Conservation (phyloP, 805 yeast species). For the Candida wancherniae region DNA sequence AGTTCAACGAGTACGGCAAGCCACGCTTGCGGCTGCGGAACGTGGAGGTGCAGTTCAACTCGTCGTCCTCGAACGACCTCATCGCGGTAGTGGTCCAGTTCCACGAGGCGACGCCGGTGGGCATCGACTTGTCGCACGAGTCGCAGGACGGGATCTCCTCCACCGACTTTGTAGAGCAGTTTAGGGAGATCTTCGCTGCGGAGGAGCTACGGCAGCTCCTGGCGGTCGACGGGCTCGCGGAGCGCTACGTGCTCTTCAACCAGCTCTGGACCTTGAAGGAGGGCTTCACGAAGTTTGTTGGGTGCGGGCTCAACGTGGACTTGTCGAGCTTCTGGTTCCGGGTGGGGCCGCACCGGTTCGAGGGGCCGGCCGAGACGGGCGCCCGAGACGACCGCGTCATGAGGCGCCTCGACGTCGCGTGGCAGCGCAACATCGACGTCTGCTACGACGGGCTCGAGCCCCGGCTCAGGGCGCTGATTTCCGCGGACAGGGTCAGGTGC, state of each 20-base stretch:
- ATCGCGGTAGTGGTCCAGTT: conserved; percentile 43
- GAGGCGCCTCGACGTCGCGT: conserved; percentile 1
- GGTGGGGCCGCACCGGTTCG: conserved; percentile 2
- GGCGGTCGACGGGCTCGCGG: conserved; percentile 6
- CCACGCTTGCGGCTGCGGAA: conserved; percentile 35
- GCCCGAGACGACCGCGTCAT: background rate
- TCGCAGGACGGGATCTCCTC: conserved; percentile 23
- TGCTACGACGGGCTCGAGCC: conserved; percentile 2
- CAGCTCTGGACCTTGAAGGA: conserved; percentile 79
- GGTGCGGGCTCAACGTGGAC: conserved; percentile 44
- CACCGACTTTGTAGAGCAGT: conserved; percentile 29
- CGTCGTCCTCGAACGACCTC: conserved; percentile 53
- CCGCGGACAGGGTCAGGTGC: conserved; percentile 2
- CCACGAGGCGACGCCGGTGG: conserved; percentile 20
- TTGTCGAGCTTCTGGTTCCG: conserved; percentile 11
- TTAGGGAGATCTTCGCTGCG: conserved; percentile 38
- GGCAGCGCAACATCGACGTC: conserved; percentile 10
- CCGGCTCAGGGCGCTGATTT: conserved; percentile 1
- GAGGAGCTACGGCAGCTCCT: conserved; percentile 31
- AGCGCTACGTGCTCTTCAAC: conserved; percentile 38
- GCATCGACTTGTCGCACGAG: conserved; percentile 37
- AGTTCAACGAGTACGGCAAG: conserved; percentile 48
- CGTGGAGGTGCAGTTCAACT: conserved; percentile 44
- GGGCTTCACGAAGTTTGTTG: conserved; percentile 62
- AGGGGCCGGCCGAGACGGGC: background rate